These are phyloP conservation scores for Seiridium cupressi DNA, from an alignment of 2,329 filamentous ascomycete species.

Conservation along the genomic window DNA sequence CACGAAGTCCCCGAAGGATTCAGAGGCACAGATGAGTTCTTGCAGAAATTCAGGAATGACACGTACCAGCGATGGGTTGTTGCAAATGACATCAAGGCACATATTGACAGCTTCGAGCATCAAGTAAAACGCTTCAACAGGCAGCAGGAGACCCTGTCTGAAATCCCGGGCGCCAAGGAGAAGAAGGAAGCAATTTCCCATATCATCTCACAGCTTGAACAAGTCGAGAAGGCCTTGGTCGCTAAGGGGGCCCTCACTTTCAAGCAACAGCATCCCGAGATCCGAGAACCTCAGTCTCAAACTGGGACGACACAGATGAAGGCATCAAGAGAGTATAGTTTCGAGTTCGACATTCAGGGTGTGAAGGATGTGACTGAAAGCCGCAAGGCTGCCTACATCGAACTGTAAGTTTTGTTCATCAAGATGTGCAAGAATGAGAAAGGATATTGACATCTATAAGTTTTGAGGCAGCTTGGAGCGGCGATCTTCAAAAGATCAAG, in stretches of 20 bases:
- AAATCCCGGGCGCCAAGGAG: conserved; percentile 34
- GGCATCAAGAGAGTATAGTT: conserved; percentile 37
- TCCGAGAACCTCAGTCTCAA: conserved; percentile 22
- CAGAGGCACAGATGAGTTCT: conserved; percentile 47
- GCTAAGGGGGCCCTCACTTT: conserved; percentile 66
- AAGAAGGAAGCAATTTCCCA: conserved; percentile 56
- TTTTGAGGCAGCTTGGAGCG: conserved; percentile 72
- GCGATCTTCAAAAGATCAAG: conserved; percentile 67
- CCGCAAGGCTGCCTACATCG: conserved; percentile 57
- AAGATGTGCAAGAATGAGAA: not conserved
- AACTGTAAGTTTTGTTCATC: conserved; percentile 48
- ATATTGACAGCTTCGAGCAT: conserved; percentile 31
- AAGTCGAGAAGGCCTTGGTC: conserved; percentile 53
- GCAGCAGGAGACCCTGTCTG: conserved; percentile 28
- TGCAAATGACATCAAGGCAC: conserved; percentile 32
- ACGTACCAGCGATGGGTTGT: conserved; percentile 61
- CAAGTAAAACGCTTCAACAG: conserved; percentile 32
- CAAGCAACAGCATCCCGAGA: conserved; percentile 58
- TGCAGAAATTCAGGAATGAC: conserved; percentile 46
- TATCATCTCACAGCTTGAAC: conserved; percentile 49
- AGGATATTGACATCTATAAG: conserved; percentile 30
- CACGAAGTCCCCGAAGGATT: conserved; percentile 20
- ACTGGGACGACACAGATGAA: not conserved
- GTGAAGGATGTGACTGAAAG: conserved; percentile 55
- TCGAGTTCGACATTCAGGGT: conserved; percentile 49